These are phyloP conservation scores for Candida oleophila DNA, from an alignment of 805 yeast genomes.

Conservation along the genomic window DNA sequence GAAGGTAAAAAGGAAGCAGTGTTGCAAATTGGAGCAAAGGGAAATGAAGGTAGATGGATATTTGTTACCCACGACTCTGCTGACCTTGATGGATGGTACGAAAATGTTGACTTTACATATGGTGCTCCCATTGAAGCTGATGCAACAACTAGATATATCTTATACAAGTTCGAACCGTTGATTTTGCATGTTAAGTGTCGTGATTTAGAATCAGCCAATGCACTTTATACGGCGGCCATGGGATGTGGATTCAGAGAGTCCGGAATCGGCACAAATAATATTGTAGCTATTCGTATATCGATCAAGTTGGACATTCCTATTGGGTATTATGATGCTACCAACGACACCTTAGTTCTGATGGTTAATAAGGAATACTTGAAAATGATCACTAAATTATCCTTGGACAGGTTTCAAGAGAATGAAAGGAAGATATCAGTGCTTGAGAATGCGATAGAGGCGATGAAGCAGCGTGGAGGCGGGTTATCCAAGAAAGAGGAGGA, in stretches of 20 bases:
- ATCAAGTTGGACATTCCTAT: conserved; percentile 76
- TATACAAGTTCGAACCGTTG: conserved; percentile 82
- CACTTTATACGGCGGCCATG: conserved; percentile 70
- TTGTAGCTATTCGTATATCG: conserved; percentile 76
- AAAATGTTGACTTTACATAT: conserved; percentile 22
- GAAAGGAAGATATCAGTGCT: conserved; percentile 50
- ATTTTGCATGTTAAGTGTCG: conserved; percentile 83
- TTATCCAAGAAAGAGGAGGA: conserved; percentile 26
- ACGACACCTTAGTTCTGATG: conserved; percentile 33
- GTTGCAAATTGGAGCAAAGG: conserved; percentile 71
- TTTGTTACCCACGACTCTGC: conserved; percentile 69
- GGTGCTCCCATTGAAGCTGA: conserved; percentile 2
- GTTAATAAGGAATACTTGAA: conserved; percentile 54
- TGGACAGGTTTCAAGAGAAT: conserved; percentile 68
- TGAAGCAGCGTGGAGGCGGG: conserved; percentile 2
- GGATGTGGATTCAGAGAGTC: conserved; percentile 83
- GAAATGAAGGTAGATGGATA: conserved; percentile 81
- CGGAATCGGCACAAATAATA: conserved; percentile 76
- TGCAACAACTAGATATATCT: conserved; percentile 48
- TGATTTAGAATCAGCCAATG: conserved; percentile 54
- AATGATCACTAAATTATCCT: conserved; percentile 52
- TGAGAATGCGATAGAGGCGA: conserved; percentile 20
- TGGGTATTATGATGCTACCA: conserved; percentile 47
- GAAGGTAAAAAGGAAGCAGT: conserved; percentile 55
- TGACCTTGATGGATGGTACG: conserved; percentile 50